Conservation (phyloP, 2,329 filamentous ascomycete genomes). For the Exophiala sideris region DNA sequence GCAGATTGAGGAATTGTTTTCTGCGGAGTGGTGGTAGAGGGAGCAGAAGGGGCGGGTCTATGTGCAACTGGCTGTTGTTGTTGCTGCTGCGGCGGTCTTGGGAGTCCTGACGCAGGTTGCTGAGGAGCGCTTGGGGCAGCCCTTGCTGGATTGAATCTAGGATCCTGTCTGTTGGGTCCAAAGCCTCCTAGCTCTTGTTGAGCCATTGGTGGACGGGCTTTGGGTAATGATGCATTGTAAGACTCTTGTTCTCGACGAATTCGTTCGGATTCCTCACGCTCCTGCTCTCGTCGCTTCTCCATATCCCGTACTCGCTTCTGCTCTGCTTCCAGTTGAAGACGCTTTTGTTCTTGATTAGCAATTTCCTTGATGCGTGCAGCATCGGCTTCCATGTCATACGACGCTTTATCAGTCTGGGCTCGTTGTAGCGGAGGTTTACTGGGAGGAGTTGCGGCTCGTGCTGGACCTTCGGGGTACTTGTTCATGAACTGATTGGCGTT, state of each 20-base stretch:
- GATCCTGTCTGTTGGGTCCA: conserved; percentile 41
- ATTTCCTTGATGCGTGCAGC: conserved; percentile 53
- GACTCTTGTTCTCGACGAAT: conserved; percentile 74
- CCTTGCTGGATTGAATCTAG: conserved; percentile 80
- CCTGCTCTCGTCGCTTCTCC: conserved; percentile 43
- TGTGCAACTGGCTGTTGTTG: conserved; percentile 53
- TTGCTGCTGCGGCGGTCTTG: background rate
- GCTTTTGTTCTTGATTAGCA: conserved; percentile 51
- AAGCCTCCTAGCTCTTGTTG: conserved; percentile 85
- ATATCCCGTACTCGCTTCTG: conserved; percentile 36
- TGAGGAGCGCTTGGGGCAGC: conserved; percentile 75
- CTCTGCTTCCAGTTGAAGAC: conserved; percentile 47
- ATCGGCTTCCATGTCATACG: conserved; percentile 41
- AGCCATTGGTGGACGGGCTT: conserved; percentile 73
- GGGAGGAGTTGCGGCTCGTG: conserved; percentile 32
- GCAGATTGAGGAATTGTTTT: conserved; percentile 26
- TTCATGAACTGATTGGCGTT: conserved; percentile 41
- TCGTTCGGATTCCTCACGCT: conserved; percentile 56
- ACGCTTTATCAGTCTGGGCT: conserved; percentile 43
- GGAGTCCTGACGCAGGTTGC: conserved; percentile 49
- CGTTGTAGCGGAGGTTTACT: conserved; percentile 57
- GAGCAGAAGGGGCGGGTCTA: conserved; percentile 75
- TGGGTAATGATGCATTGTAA: conserved; percentile 85
- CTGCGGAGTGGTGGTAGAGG: conserved; percentile 27
- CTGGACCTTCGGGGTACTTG: conserved; percentile 30